Evolutionary conservation across 495 filamentous ascomycete genomes (phyloP), one percentile per base, ranked within the genome.

Genomic region (Podospora anserina): DNA sequence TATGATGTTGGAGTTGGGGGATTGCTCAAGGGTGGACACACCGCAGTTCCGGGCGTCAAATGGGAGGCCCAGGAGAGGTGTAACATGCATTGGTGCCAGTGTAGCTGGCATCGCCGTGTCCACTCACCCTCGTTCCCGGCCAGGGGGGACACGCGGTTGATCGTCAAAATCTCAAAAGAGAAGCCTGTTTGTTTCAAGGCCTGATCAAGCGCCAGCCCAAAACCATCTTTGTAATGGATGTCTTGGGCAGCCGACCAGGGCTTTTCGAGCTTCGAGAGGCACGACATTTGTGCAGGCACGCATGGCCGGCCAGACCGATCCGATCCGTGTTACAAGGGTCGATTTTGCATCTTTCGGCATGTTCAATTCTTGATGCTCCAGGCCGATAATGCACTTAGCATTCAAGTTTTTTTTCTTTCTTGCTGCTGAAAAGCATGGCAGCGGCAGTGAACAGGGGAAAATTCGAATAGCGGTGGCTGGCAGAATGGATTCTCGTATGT

Each of bases 11-110:
- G 66, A 61, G 32, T 49, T 23, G 56, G 27, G 55, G 61, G 30
- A 30, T 44, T 60, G 28, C 62, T 65, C 61, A 34, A 16, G 56
- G 26, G 39, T 44, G 23, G 27, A 62, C 30, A 39, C 49, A 66
- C 55, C 44, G 59, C 54, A 66, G 56, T 20, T 19, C 39, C 34
- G 69, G 49, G 63, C 20, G 20, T 27, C 67, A 59, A 72, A 66
- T 62, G 26, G 59, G 20, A 55, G 30, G 54, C 20, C 54, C 66
- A 30, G 32, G 23, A 26, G 58, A 26, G 61, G 7, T 53, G 39
- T 53, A 44, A 49, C 39, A 49, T 49, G 39, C 39, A 49, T 49
- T 49, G 39, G 39, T 49, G 39, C 13, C 6, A 49, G 13, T 11
- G 32, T 13, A 16, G 44, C 49, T 57, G 63, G 28, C 49, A 57